Conservation (phyloP, 2,329 filamentous ascomycete genomes). For the Aspergillus sojae region DNA sequence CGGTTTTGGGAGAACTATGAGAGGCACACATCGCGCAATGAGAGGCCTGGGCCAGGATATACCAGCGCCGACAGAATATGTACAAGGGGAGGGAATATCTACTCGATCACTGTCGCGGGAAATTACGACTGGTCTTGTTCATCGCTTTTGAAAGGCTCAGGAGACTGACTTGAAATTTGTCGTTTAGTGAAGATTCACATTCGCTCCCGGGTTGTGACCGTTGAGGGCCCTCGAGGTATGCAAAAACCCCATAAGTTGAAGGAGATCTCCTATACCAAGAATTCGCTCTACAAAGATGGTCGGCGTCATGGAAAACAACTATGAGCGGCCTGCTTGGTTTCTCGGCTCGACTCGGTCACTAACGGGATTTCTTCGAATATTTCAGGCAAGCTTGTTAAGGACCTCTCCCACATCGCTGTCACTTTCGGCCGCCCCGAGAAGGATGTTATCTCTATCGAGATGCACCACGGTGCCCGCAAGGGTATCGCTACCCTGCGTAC, state of each 20-base stretch:
- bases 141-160: constrained; percentile 8
- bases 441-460: constrained; percentile 90
- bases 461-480: constrained; percentile 98
- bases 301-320: neutral
- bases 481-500: constrained; percentile 97
- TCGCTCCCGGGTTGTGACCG: constrained; percentile 94
- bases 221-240: constrained; percentile 92
- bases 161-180: constrained; percentile 33
- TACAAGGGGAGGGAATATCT: constrained; percentile 15
- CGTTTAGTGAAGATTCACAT: constrained; percentile 90
- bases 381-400: constrained; percentile 90
- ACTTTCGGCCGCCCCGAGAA: constrained; percentile 88
- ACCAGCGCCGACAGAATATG: constrained; percentile 6
- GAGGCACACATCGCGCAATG: constrained; percentile 1
- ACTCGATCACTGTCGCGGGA: constrained; percentile 6
- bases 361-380: neutral
- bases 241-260: constrained; percentile 8
- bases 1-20: constrained; percentile 16
- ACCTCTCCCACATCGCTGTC: constrained; percentile 94
- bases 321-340: neutral
- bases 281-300: neutral
- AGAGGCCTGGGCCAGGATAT: constrained; percentile 6
- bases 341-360: neutral
- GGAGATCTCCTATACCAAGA: constrained; percentile 6
- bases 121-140: constrained; percentile 6